Evolutionary conservation across 1,284 basidiomycete genomes (phyloP).

Genomic region (Ganoderma multipileum): DNA sequence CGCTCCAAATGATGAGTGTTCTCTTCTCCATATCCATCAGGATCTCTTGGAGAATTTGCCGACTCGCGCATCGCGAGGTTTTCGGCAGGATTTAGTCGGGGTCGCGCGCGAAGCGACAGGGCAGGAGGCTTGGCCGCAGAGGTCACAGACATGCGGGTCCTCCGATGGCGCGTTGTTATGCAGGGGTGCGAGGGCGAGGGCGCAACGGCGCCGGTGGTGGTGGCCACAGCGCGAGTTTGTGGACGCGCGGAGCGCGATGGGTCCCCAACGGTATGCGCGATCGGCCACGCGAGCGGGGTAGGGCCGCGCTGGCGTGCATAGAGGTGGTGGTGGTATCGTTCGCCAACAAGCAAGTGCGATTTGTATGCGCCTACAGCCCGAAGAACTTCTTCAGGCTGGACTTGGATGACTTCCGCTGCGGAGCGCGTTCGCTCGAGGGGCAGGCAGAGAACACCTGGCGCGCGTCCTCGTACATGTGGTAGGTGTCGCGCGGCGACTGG

Average conservation of each 20-base stretch:
- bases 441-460: constrained; percentile 20
- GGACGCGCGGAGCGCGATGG: background rate
- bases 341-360: background rate
- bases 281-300: background rate
- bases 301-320: background rate
- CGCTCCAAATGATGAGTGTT: background rate
- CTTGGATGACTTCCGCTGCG: constrained; percentile 27
- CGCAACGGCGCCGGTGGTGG: background rate
- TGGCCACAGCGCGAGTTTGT: background rate
- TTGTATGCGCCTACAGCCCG: constrained; percentile 26
- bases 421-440: constrained; percentile 25
- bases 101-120: background rate
- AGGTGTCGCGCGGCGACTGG: constrained; percentile 37
- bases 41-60: background rate
- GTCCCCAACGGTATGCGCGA: background rate
- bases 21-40: constrained; percentile 5
- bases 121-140: background rate
- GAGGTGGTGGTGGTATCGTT: background rate
- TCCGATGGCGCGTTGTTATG: background rate
- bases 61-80: background rate
- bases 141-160: background rate
- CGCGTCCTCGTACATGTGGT: constrained; percentile 37
- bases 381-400: constrained; percentile 35
- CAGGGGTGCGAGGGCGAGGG: background rate
- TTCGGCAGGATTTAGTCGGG: background rate